phyloP scores from a whole-genome alignment of 352 stramenopile species.

The Plasmopara halstedii region DNA sequence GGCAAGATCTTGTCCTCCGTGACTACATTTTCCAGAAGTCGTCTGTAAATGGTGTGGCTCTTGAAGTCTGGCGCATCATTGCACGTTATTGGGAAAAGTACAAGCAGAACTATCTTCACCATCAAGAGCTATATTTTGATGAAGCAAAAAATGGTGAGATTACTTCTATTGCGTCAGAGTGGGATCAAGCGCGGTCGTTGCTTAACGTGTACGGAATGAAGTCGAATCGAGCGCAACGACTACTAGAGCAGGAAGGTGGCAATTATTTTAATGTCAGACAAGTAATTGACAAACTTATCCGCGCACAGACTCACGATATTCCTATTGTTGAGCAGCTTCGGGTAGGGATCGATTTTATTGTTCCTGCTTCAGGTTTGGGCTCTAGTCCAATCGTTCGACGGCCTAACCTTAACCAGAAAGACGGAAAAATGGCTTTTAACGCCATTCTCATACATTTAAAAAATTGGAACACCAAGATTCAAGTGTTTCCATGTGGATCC shows the following conservation, averaged over 20 bases:
- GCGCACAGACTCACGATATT: slow-evolving; percentile 12
- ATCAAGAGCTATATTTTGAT: slow-evolving; percentile 50
- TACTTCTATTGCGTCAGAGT: slow-evolving; percentile 19
- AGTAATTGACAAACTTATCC: slow-evolving; percentile 22
- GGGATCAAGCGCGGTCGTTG: slow-evolving; percentile 23
- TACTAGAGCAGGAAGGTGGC: slow-evolving; percentile 17
- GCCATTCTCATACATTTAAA: slow-evolving; percentile 54
- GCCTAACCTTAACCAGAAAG: slow-evolving; percentile 39
- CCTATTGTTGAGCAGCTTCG: slow-evolving; percentile 19
- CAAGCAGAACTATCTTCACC: slow-evolving; percentile 56
- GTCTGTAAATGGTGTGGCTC: slow-evolving; percentile 32
- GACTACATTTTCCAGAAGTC: slow-evolving; percentile 32
- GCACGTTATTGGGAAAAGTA: slow-evolving; percentile 51
- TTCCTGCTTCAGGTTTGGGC: neutral
- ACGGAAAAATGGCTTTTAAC: slow-evolving; percentile 62
- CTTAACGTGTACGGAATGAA: slow-evolving; percentile 56
- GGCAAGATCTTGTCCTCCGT: slow-evolving; percentile 29
- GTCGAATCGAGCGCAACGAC: slow-evolving; percentile 21
- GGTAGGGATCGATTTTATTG: slow-evolving; percentile 35
- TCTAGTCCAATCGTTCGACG: slow-evolving; percentile 11
- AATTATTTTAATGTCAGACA: slow-evolving; percentile 1
- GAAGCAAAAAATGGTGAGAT: slow-evolving; percentile 10
- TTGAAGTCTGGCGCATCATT: slow-evolving; percentile 55
- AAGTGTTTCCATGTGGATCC: slow-evolving; percentile 60
- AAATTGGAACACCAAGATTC: slow-evolving; percentile 37